Evolutionary conservation across 164 flowering plant genomes (phyloP).

Genomic region (Santalum album): DNA sequence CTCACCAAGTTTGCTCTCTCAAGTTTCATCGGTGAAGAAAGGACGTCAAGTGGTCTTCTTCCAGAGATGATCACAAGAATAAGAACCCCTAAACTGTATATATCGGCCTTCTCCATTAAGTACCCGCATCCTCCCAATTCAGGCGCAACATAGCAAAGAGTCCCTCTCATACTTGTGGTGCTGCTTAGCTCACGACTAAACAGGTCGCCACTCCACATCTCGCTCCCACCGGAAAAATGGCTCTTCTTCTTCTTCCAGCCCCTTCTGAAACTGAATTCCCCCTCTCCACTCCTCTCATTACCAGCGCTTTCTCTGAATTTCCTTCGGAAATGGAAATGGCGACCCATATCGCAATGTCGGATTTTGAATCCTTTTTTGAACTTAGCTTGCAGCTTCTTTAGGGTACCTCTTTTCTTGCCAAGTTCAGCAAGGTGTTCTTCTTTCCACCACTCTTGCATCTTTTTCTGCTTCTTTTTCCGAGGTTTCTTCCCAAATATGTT

Average conservation of each 20-base stretch:
- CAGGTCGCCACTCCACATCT: slow-evolving; percentile 88
- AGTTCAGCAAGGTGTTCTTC: slow-evolving; percentile 74
- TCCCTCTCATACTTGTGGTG: slow-evolving; percentile 99
- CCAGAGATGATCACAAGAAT: slow-evolving; percentile 91
- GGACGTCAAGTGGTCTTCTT: slow-evolving; percentile 83
- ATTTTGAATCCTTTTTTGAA: slow-evolving; percentile 47
- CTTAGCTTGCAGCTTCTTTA: slow-evolving; percentile 35
- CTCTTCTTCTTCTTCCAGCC: slow-evolving; percentile 60
- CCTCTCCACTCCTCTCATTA: slow-evolving; percentile 20
- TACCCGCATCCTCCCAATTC: slow-evolving; percentile 83
- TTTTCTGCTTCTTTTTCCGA: slow-evolving; percentile 42
- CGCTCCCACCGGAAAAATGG: slow-evolving; percentile 47
- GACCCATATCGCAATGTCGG: slow-evolving; percentile 40
- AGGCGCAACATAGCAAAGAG: slow-evolving; percentile 92
- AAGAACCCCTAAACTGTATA: slow-evolving; percentile 87
- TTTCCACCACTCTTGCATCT: slow-evolving; percentile 99
- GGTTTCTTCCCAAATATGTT: slow-evolving; percentile 26
- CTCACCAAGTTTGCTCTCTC: slow-evolving; percentile 91
- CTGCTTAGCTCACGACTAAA: slow-evolving; percentile 94
- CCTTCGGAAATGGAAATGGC: slow-evolving; percentile 28
- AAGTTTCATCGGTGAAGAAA: slow-evolving; percentile 90
- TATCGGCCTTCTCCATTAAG: slow-evolving; percentile 90
- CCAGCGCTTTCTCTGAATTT: slow-evolving; percentile 19
- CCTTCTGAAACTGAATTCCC: slow-evolving; percentile 77
- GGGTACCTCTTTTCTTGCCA: slow-evolving; percentile 42